Base-by-base conservation (phyloP, 768 basidiomycete genomes). In the Mycena sanguinolenta region DNA sequence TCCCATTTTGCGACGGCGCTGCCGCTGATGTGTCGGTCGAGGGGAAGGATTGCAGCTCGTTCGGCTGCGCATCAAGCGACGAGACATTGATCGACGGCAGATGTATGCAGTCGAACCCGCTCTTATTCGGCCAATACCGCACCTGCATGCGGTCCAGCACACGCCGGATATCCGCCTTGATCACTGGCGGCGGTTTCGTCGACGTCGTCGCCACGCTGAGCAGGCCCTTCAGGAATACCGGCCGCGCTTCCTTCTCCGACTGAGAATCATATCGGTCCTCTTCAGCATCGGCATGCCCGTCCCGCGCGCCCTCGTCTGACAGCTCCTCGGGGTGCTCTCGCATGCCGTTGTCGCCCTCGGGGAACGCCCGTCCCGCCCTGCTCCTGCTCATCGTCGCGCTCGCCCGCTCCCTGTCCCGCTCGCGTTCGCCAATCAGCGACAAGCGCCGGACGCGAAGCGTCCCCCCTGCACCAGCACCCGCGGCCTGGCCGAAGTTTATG, bases 151-250 rank as follows among this genome's bases (percentile, higher is more conserved):
- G 89, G 75, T 97, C 95, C 42, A 99, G 86, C 1, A 98, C 97
- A 10, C 89, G 88, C 55, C 88, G 86, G 73, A 99, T 92, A 80
- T 99, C 97, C 66, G 86, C 82, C 81, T 95, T 94, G 81, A 99
- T 91, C 13, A 89, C 85, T 14, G 87, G 81, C 7, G 95, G 94
- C 6, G 94, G 77, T 77, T 97, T 98, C 6, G 95, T 96, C 30
- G 96, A 94, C 2, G 98, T 99, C 8, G 98, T 99, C 12, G 95
- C 92, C 46, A 99, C 98, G 76, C 95, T 96, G 84, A 99, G 99
- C 57, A 99, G 79, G 5, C 98, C 98, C 82, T 98, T 99, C 76
- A 99, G 83, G 82, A 95, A 98, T 46, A 98, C 91, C 2, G 98
- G 95, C 83, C 98, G 98, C 77, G 95, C 92, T 65, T 95, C 93